Evolutionary conservation across 2,329 filamentous ascomycete species (phyloP).

Genomic region (Pseudogymnoascus sp.): DNA sequence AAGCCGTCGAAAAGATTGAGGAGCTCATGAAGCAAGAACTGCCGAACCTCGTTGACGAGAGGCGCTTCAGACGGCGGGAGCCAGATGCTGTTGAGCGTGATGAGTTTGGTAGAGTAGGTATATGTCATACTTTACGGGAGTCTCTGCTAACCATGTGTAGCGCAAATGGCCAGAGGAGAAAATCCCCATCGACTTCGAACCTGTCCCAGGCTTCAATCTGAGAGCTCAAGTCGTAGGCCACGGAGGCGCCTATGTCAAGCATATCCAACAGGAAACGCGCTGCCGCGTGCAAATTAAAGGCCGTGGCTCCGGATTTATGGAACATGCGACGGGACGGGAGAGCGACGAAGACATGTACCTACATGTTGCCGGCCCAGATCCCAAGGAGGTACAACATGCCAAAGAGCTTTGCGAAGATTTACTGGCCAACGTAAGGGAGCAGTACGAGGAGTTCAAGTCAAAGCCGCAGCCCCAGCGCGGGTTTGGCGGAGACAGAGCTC

Average conservation of each 20-base stretch:
- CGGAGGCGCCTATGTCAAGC: constrained; percentile 92
- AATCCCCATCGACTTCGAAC: constrained; percentile 83
- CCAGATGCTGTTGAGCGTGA: constrained; percentile 76
- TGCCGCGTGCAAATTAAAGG: constrained; percentile 98
- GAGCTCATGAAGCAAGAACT: constrained; percentile 95
- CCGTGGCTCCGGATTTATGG: constrained; percentile 87
- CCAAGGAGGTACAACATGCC: constrained; percentile 74
- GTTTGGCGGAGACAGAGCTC: constrained; percentile 38
- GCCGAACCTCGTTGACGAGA: constrained; percentile 88
- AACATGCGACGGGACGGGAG: constrained; percentile 77
- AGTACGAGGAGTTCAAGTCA: constrained; percentile 87
- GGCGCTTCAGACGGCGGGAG: constrained; percentile 79
- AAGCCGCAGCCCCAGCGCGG: constrained; percentile 58
- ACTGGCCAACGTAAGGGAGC: constrained; percentile 73
- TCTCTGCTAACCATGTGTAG: constrained; percentile 36
- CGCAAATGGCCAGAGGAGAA: constrained; percentile 99
- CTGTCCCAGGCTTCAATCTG: constrained; percentile 88
- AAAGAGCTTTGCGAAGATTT: constrained; percentile 86
- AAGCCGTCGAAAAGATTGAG: constrained; percentile 79
- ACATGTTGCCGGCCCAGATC: constrained; percentile 86
- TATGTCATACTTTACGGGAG: neutral
- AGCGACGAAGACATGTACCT: constrained; percentile 96
- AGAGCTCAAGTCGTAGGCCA: constrained; percentile 93
- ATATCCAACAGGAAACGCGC: constrained; percentile 90
- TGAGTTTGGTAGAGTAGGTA: constrained; percentile 74